These are phyloP conservation scores for Inga laurina DNA, from an alignment of 306 rosid genomes.

Conservation along the genomic window DNA sequence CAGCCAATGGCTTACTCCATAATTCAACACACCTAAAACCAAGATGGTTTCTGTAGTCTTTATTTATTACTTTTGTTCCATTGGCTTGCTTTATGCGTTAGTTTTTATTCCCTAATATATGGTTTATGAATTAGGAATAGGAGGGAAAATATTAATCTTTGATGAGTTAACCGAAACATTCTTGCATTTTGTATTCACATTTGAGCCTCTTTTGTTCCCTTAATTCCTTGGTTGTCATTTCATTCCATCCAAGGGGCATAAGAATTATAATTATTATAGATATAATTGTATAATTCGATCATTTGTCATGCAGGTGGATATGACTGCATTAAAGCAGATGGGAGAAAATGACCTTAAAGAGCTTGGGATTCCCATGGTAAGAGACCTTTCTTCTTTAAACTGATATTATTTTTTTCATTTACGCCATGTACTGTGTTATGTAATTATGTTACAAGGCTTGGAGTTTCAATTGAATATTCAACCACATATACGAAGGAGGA, in stretches of 20 bases:
- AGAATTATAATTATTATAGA: background rate
- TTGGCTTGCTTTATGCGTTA: background rate
- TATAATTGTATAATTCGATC: background rate
- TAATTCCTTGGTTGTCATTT: slow-evolving; percentile 16
- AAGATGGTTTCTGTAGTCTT: background rate
- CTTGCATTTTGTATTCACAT: background rate
- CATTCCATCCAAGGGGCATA: background rate
- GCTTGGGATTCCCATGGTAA: slow-evolving; percentile 98
- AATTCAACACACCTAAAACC: background rate
- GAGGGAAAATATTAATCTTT: background rate
- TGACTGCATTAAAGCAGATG: slow-evolving; percentile 95
- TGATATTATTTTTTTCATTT: background rate
- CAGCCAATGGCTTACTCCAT: background rate
- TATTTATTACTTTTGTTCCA: background rate
- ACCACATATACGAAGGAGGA: background rate
- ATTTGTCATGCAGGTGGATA: slow-evolving; percentile 71
- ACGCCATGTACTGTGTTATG: slow-evolving; percentile 5
- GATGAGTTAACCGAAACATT: background rate
- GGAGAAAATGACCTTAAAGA: slow-evolving; percentile 95
- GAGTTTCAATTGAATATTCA: slow-evolving; percentile 15
- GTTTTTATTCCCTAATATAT: background rate
- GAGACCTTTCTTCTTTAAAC: background rate
- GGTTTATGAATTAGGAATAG: slow-evolving; percentile 7
- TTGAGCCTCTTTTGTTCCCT: background rate
- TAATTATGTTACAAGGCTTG: background rate